phyloP scores from a whole-genome alignment of 75 land plant genomes.

The Adiantum capillusveneris region DNA sequence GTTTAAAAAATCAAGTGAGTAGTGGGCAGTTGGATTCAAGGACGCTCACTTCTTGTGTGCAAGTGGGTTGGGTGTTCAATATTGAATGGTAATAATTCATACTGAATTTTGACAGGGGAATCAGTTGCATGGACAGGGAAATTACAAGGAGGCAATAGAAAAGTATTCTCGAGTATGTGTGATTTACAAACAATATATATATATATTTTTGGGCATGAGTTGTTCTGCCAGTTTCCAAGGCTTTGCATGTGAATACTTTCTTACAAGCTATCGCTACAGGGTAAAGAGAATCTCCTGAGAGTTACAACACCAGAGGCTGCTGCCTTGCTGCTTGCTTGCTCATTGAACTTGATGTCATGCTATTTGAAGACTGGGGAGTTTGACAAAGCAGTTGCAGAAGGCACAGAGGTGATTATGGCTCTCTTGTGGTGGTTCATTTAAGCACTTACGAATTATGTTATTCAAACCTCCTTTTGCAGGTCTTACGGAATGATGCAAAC shows the following conservation, averaged over 20 bases:
- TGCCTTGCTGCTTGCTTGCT: slow-evolving; percentile 57
- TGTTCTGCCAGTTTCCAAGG: slow-evolving; percentile 3
- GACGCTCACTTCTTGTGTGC: no score
- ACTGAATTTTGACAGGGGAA: slow-evolving; percentile 71
- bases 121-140: slow-evolving; percentile 59
- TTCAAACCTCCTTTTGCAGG: slow-evolving; percentile 32
- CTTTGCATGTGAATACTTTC: slow-evolving; percentile 3
- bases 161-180: slow-evolving; percentile 66
- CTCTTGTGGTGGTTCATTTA: background rate
- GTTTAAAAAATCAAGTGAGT: slow-evolving; percentile 72
- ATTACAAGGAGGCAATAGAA: slow-evolving; percentile 61
- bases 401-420: slow-evolving; percentile 63
- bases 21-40: background rate
- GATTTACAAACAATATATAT: background rate
- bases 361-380: slow-evolving; percentile 75
- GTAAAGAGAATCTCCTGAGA: slow-evolving; percentile 54
- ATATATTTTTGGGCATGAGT: background rate
- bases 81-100: background rate
- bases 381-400: slow-evolving; percentile 69
- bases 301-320: slow-evolving; percentile 31
- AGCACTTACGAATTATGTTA: no score
- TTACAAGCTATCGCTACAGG: slow-evolving; percentile 30
- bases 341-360: slow-evolving; percentile 93
- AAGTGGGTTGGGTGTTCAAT: background rate
- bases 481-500: slow-evolving; percentile 51